Percentiles rank a stretch among this genome's conserved stretches.
These are phyloP conservation scores for Cladosporium cucumerinum DNA, from an alignment of 2,329 filamentous ascomycete species.

Conservation along the genomic window DNA sequence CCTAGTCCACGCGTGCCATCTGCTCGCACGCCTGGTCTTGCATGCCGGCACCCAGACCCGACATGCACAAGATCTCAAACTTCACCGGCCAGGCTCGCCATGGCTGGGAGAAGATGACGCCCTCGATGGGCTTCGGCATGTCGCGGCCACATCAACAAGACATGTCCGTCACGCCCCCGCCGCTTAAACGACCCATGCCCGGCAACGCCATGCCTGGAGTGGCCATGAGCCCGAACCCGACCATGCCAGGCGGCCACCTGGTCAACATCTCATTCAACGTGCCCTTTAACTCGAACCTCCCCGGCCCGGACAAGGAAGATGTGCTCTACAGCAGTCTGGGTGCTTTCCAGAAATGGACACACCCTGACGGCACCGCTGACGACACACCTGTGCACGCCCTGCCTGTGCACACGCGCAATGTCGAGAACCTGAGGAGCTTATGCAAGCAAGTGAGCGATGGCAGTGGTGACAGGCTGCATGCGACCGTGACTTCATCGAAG, in stretches of 20 bases:
- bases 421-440: constrained; percentile 72
- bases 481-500: constrained; percentile 77
- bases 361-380: constrained; percentile 81
- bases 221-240: constrained; percentile 52
- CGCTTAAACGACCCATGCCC: constrained; percentile 52
- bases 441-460: constrained; percentile 76
- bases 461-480: constrained; percentile 65
- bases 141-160: constrained; percentile 42
- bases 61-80: constrained; percentile 66
- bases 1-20: constrained; percentile 16
- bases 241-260: constrained; percentile 70
- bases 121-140: constrained; percentile 55
- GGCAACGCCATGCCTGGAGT: constrained; percentile 20
- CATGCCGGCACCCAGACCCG: constrained; percentile 9
- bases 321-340: constrained; percentile 88
- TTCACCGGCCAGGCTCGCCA: constrained; percentile 64
- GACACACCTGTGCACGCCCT: constrained; percentile 82
- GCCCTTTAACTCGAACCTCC: constrained; percentile 87
- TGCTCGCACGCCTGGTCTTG: constrained; percentile 17
- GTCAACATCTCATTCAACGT: constrained; percentile 97
- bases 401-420: constrained; percentile 85
- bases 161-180: constrained; percentile 38
- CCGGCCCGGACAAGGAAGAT: constrained; percentile 89
- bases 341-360: constrained; percentile 88
- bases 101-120: constrained; percentile 67